These are phyloP conservation scores for Candida maesae DNA, from an alignment of 805 yeast genomes.

Conservation along the genomic window DNA sequence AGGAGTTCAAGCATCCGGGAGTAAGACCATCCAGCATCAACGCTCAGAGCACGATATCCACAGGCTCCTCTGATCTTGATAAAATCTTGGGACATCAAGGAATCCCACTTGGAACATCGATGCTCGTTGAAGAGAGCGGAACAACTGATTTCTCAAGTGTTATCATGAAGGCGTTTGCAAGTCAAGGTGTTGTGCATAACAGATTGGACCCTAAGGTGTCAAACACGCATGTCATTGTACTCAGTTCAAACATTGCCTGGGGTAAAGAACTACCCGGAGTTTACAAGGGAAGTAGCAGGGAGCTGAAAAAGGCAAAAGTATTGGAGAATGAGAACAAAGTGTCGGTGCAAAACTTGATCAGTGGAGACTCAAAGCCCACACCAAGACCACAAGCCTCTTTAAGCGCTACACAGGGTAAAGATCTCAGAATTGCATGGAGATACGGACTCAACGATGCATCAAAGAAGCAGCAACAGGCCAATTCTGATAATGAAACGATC, in stretches of 20 bases:
- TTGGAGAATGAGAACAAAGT: slow-evolving; percentile 55
- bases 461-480: slow-evolving; percentile 24
- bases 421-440: slow-evolving; percentile 92
- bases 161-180: slow-evolving; percentile 60
- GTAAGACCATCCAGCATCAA: slow-evolving; percentile 70
- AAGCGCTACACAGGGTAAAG: slow-evolving; percentile 27
- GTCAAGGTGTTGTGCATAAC: slow-evolving; percentile 73
- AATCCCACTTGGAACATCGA: slow-evolving; percentile 68
- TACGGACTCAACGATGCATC: slow-evolving; percentile 52
- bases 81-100: slow-evolving; percentile 76
- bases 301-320: slow-evolving; percentile 57
- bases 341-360: slow-evolving; percentile 63
- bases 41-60: slow-evolving; percentile 72
- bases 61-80: slow-evolving; percentile 78
- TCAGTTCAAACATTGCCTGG: slow-evolving; percentile 60
- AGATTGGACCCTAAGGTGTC: slow-evolving; percentile 39
- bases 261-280: slow-evolving; percentile 71
- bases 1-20: slow-evolving; percentile 40
- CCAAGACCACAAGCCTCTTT: neutral
- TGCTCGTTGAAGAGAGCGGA: slow-evolving; percentile 77
- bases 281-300: slow-evolving; percentile 64
- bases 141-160: slow-evolving; percentile 84
- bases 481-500: slow-evolving; percentile 28
- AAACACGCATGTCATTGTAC: slow-evolving; percentile 58
- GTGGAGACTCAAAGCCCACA: slow-evolving; percentile 19